These are phyloP conservation scores for Mucor sp. DNA, from an alignment of 371 early-diverging fungal genomes.

Conservation along the genomic window DNA sequence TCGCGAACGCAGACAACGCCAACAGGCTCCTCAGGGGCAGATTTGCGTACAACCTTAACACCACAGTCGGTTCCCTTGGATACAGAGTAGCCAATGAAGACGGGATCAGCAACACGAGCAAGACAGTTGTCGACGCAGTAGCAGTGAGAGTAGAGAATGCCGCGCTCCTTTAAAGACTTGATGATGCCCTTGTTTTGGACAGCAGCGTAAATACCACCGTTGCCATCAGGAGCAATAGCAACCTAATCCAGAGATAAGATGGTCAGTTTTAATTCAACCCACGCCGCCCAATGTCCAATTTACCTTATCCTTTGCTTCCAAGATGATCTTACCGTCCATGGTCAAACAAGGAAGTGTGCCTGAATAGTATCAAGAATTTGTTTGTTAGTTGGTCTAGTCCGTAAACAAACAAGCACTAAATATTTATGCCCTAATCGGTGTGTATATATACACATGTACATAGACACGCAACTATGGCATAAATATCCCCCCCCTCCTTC, in stretches of 20 bases:
- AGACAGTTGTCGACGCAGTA: slow-evolving; percentile 97
- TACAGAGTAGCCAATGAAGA: slow-evolving; percentile 84
- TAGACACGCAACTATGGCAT: background rate
- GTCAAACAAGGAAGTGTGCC: slow-evolving; percentile 87
- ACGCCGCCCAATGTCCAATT: slow-evolving; percentile 8
- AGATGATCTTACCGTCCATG: slow-evolving; percentile 82
- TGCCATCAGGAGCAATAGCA: slow-evolving; percentile 77
- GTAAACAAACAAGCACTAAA: slow-evolving; percentile 14
- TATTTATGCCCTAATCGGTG: background rate
- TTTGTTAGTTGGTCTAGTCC: background rate
- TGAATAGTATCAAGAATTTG: slow-evolving; percentile 11
- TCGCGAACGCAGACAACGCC: slow-evolving; percentile 93
- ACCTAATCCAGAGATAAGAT: slow-evolving; percentile 17
- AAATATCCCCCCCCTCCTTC: background rate
- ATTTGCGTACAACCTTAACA: slow-evolving; percentile 91
- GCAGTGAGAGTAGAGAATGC: slow-evolving; percentile 76
- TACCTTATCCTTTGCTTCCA: slow-evolving; percentile 79
- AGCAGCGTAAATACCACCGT: slow-evolving; percentile 80
- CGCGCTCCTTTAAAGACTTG: slow-evolving; percentile 55
- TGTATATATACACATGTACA: background rate
- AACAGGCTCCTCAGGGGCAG: slow-evolving; percentile 85
- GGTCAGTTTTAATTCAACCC: slow-evolving; percentile 70
- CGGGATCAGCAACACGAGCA: slow-evolving; percentile 92
- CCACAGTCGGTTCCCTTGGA: slow-evolving; percentile 69
- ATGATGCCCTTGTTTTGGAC: slow-evolving; percentile 66